Base-by-base conservation (phyloP, 768 basidiomycete genomes). In the Russula sp. region DNA sequence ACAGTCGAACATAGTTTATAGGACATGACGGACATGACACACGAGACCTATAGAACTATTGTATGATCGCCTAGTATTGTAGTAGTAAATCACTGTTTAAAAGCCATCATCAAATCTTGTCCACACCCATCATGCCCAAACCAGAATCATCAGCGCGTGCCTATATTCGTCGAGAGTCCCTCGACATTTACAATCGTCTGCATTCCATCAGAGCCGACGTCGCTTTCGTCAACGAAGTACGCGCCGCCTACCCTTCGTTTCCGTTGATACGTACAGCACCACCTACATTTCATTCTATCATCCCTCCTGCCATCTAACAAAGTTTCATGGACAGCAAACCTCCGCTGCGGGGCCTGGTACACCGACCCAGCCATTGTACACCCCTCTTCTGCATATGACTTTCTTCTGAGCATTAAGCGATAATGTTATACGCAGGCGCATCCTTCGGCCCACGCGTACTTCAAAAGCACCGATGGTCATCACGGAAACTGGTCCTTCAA, bases 341-440 rank as follows among this genome's bases (percentile, higher is more conserved):
- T 94, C 71, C 84, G 96, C 26, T 97, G 94, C 70, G 96, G 96
- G 4, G 88, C 88, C 8, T 98, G 95, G 95, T 98, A 97, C 73
- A 84, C 88, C 7, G 81, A 93, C 69, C 90, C 93, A 22, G 63
- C 69, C 8, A 81, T 86, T 61, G 86, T 86, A 71, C 70, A 80
- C 69, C 40, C 57, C 16, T 38, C n/a, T 34, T 30, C 30, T 10
- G n/a, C 14, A 32, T 36, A 58, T 57, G 34, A 61, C 63, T 59
- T 51, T 52, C 59, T 32, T 49, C 65, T 56, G 8, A 40, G 36
- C 51, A 20, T n/a, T 42, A 32, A 46, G 7, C 38, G 58, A 78
- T 74, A 72, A 13, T 49, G 9, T n/a, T 26, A 38, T 32, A 13
- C 44, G 30, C 55, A 76, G 75, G 71, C 69, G 16, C 69, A 69